phyloP scores from a whole-genome alignment of 1,139 yeast species.

The Taiozyma onychis region DNA sequence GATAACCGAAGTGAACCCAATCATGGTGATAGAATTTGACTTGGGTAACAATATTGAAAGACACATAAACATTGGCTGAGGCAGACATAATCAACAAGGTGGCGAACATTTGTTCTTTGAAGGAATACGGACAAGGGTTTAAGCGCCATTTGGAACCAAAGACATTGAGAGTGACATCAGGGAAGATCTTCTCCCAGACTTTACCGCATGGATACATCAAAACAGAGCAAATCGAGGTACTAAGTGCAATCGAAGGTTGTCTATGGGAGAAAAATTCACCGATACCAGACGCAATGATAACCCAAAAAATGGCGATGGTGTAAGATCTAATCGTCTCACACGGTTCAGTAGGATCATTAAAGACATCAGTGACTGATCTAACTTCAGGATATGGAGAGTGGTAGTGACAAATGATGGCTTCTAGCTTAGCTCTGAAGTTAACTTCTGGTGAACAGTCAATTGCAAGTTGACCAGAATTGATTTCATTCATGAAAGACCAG shows the following conservation, averaged over 20 bases:
- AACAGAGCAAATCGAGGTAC: conserved; percentile 47
- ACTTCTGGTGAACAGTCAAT: conserved; percentile 9
- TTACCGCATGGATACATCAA: conserved; percentile 54
- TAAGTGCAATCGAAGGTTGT: conserved; percentile 43
- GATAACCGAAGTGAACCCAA: conserved; percentile 43
- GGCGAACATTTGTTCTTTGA: conserved; percentile 64
- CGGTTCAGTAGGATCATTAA: conserved; percentile 43
- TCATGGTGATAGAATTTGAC: conserved; percentile 12
- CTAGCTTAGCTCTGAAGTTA: conserved; percentile 31
- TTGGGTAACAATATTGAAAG: conserved; percentile 49
- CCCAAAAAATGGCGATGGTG: conserved; percentile 50
- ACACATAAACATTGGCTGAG: conserved; percentile 46
- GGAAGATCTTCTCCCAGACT: conserved; percentile 34
- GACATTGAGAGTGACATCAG: conserved; percentile 41
- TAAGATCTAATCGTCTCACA: conserved; percentile 57
- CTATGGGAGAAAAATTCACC: conserved; percentile 56
- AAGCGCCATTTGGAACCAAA: conserved; percentile 35
- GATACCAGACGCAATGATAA: conserved; percentile 47
- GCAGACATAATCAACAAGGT: conserved; percentile 42
- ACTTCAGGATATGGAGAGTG: conserved; percentile 65
- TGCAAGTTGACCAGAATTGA: conserved; percentile 21
- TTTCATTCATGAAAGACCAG: conserved; percentile 25
- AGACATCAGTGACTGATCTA: conserved; percentile 49
- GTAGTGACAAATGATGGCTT: conserved; percentile 44
- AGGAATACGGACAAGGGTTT: conserved; percentile 60